Conservation (phyloP, 331 rosid genomes). For the Pyrus hybrid region DNA sequence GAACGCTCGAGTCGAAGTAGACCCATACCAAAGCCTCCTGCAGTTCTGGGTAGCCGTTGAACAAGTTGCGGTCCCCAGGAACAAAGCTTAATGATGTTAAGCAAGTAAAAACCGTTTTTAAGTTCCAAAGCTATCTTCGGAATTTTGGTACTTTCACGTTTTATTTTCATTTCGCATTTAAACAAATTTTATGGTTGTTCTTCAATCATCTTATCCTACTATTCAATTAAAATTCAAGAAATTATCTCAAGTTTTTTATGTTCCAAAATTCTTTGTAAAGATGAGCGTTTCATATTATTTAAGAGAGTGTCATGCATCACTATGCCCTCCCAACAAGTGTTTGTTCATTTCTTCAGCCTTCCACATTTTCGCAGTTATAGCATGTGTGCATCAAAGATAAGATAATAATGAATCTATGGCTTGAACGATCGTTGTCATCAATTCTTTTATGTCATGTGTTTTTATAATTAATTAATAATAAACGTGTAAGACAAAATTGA, state of each 20-base stretch:
- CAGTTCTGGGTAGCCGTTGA: slow-evolving; percentile 63
- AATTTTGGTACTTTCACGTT: too few relatives aligned
- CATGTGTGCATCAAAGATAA: background rate
- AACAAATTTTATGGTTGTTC: too few relatives aligned
- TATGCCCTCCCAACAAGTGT: too few relatives aligned
- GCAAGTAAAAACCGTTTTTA: too few relatives aligned
- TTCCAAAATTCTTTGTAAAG: background rate
- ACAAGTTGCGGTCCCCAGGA: slow-evolving; percentile 57
- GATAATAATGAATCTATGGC: background rate
- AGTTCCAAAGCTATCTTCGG: too few relatives aligned
- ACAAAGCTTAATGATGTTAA: slow-evolving; percentile 15
- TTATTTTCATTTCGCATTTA: too few relatives aligned
- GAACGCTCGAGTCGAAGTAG: slow-evolving; percentile 66
- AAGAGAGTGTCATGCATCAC: too few relatives aligned
- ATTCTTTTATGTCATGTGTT: too few relatives aligned
- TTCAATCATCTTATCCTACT: too few relatives aligned
- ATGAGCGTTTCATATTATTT: background rate
- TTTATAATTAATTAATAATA: too few relatives aligned
- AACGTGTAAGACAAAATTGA: background rate
- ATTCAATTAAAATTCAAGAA: too few relatives aligned
- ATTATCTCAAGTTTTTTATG: background rate
- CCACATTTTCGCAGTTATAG: background rate
- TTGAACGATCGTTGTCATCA: background rate
- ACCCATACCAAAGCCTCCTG: slow-evolving; percentile 76
- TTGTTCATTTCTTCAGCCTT: background rate